A percentile compares a stretch with the other conserved stretches of the same genome.
These are phyloP conservation scores for Ophiobolus disseminans DNA, from an alignment of 2,329 filamentous ascomycete species.

Conservation along the genomic window DNA sequence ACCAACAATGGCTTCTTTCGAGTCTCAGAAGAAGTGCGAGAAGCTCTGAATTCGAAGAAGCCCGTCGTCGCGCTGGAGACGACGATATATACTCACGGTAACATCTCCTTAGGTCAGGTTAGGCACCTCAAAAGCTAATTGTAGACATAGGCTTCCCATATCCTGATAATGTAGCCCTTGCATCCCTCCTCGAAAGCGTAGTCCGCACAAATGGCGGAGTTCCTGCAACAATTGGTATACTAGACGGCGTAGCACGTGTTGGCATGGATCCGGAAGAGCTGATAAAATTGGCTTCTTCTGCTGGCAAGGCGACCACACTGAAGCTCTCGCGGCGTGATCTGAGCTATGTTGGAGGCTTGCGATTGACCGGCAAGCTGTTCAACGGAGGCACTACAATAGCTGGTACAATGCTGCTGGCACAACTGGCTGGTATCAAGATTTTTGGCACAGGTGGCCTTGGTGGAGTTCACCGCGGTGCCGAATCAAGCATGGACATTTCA, in stretches of 20 bases:
- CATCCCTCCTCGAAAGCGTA: conserved; percentile 79
- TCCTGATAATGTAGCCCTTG: conserved; percentile 75
- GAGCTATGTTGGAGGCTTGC: conserved; percentile 78
- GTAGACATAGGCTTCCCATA: conserved; percentile 67
- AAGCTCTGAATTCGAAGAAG: conserved; percentile 74
- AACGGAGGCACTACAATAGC: conserved; percentile 94
- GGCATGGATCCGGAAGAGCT: conserved; percentile 78
- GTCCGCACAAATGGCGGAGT: conserved; percentile 79
- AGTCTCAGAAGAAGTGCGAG: conserved; percentile 81
- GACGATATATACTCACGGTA: conserved; percentile 95
- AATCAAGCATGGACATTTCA: conserved; percentile 89
- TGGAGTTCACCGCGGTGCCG: conserved; percentile 88
- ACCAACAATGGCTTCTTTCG: conserved; percentile 64
- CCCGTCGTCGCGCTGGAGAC: conserved; percentile 94
- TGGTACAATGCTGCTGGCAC: conserved; percentile 88
- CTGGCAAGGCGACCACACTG: conserved; percentile 70
- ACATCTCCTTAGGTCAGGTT: not conserved
- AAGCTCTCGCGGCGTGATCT: conserved; percentile 91
- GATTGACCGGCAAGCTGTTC: conserved; percentile 69
- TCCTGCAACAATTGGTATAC: conserved; percentile 88
- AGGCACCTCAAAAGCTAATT: conserved; percentile 10
- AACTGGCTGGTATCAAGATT: conserved; percentile 84
- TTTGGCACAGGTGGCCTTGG: conserved; percentile 96
- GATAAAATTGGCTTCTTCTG: conserved; percentile 68
- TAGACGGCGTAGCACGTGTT: conserved; percentile 82